A percentile compares a stretch with the other conserved stretches of the same genome.
These are phyloP conservation scores for Brettanomyces naardenensis DNA, from an alignment of 805 yeast species.

Conservation along the genomic window DNA sequence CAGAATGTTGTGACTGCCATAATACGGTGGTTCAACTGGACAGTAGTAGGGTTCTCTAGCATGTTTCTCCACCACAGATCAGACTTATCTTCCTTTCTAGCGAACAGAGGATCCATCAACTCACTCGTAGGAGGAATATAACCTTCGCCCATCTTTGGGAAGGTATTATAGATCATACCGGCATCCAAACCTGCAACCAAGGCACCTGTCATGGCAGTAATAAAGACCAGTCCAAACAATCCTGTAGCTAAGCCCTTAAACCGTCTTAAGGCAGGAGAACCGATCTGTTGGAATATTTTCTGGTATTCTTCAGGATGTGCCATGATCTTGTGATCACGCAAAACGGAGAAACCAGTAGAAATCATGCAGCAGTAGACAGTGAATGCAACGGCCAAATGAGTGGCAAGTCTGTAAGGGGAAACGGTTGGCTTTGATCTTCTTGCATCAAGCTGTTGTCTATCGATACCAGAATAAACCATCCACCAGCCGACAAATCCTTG, in stretches of 20 bases:
- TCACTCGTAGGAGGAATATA: conserved; percentile 71
- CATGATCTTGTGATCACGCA: conserved; percentile 66
- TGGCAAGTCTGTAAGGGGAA: conserved; percentile 86
- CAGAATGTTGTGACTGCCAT: conserved; percentile 77
- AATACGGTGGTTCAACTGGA: conserved; percentile 83
- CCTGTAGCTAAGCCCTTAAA: conserved; percentile 50
- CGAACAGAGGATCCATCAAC: conserved; percentile 63
- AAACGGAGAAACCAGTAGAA: conserved; percentile 80
- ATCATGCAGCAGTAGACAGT: conserved; percentile 80
- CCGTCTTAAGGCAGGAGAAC: conserved; percentile 49
- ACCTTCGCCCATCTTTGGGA: conserved; percentile 93
- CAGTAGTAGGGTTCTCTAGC: conserved; percentile 93
- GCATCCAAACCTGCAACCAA: conserved; percentile 98
- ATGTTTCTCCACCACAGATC: conserved; percentile 89
- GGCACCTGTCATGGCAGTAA: conserved; percentile 96
- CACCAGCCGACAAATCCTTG: conserved; percentile 99
- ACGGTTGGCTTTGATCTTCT: conserved; percentile 95
- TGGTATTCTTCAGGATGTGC: conserved; percentile 54
- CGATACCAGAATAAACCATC: conserved; percentile 97
- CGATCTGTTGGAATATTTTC: conserved; percentile 47
- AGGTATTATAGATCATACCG: conserved; percentile 89
- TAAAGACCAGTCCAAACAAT: conserved; percentile 61
- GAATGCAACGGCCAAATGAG: conserved; percentile 93
- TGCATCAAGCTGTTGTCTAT: conserved; percentile 65
- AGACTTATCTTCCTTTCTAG: conserved; percentile 57